These are phyloP conservation scores for Crotalaria pallida DNA, from an alignment of 306 rosid species.

Conservation along the genomic window DNA sequence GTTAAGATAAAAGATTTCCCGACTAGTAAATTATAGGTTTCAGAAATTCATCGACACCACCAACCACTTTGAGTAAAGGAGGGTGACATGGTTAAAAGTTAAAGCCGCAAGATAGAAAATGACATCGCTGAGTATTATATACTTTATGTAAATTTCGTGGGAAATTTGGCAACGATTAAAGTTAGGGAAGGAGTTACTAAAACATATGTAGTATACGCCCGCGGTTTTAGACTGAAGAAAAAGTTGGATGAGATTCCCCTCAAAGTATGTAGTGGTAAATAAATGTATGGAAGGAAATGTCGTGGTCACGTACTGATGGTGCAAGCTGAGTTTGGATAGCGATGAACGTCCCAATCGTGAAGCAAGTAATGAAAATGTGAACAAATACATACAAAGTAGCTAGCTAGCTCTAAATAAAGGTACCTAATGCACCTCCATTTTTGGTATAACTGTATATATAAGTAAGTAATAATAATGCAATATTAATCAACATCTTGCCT, in stretches of 20 bases:
- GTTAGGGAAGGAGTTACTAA: background rate
- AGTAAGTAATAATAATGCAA: background rate
- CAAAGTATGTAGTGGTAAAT: background rate
- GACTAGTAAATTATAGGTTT: too few species aligned
- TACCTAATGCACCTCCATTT: background rate
- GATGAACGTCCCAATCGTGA: background rate
- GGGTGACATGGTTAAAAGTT: too few species aligned
- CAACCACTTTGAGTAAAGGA: too few species aligned
- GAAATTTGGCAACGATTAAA: background rate
- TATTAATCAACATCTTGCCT: background rate
- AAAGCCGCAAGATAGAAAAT: background rate
- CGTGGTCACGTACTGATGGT: background rate
- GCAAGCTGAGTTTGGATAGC: background rate
- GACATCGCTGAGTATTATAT: background rate
- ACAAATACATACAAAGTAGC: background rate
- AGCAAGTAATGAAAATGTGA: background rate
- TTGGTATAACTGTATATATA: too few species aligned
- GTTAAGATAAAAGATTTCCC: too few species aligned
- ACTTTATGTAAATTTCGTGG: constrained; percentile 19
- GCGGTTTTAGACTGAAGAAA: background rate
- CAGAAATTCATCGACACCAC: too few species aligned
- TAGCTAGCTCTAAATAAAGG: background rate
- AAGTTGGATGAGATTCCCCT: background rate
- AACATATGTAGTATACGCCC: too few species aligned
- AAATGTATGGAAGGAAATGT: too few species aligned